Conservation (phyloP, 2,329 filamentous ascomycete genomes). For the Aureobasidium sp. region DNA sequence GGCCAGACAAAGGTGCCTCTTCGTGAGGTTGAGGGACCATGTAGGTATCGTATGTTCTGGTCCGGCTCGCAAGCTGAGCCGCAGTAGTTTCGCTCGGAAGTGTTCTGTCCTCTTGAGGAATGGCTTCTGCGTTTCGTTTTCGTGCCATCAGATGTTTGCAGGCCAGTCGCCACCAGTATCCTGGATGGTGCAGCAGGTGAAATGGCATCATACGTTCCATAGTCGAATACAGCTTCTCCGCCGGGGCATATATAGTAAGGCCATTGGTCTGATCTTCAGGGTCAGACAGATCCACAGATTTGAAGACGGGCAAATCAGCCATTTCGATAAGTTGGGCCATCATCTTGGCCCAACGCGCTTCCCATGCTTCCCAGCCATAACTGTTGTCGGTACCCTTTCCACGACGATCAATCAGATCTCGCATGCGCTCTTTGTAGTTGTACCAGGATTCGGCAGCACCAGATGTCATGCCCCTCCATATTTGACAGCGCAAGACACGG, state of each 20-base stretch:
- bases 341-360: constrained; percentile 61
- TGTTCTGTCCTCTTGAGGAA: constrained; percentile 53
- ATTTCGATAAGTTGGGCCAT: constrained; percentile 55
- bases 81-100: constrained; percentile 50
- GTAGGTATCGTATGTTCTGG: constrained; percentile 52
- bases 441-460: constrained; percentile 75
- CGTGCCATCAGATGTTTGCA: constrained; percentile 46
- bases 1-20: constrained; percentile 43
- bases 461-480: constrained; percentile 75
- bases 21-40: constrained; percentile 52
- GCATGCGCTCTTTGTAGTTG: constrained; percentile 65
- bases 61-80: constrained; percentile 48
- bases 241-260: constrained; percentile 36
- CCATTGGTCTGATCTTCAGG: constrained; percentile 18
- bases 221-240: constrained; percentile 45
- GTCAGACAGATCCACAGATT: constrained; percentile 16
- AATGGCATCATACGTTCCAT: constrained; percentile 50
- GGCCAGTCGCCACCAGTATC: constrained; percentile 54
- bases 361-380: constrained; percentile 93
- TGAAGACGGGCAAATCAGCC: constrained; percentile 43
- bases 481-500: constrained; percentile 70
- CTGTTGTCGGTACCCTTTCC: constrained; percentile 73
- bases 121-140: constrained; percentile 45
- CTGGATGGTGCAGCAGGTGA: constrained; percentile 54
- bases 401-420: constrained; percentile 70